Base-by-base conservation (phyloP, 495 filamentous ascomycete species). In the Aspergillus affinis region DNA sequence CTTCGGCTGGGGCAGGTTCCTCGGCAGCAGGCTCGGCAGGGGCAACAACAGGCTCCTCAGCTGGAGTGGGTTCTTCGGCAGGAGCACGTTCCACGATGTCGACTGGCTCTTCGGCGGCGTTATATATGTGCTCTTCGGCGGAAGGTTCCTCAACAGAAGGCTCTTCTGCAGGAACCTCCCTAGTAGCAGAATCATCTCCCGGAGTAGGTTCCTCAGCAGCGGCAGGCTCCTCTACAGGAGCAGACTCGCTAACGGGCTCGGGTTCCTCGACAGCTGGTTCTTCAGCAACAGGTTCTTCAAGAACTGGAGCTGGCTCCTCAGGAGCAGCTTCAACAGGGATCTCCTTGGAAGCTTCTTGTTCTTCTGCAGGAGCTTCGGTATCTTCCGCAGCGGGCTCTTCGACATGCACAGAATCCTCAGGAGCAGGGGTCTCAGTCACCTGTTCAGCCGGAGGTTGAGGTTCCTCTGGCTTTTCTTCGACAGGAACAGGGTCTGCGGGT, bases 281-380 rank as follows among this genome's bases (percentile, higher is more conserved):
- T 50, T 57, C 59, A 19, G 55, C 51, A 10, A 59, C 27, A 18
- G 48, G 18, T 57, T 64, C 59, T 55, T 61, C 51, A 41, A 57
- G 36, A 27, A 57, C 61, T 17, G 66, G 69, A 3, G 53, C 55
- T 48, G 63, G 32, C 48, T 64, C 62, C 21, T 65, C 67, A 7
- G 50, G 59, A 77, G 68, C 67, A 53, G 65, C 19, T 46, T 65
- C 46, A 26, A 60, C 57, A 50, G 61, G 23, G 6, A 54, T 55
- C n/a, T 50, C 61, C 44, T 47, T 19, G 6, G 60, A 12, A 23
- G 51, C 9, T 36, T 67, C 58, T 19, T 30, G 21, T 3, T 29
- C 26, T n/a, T n/a, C 50, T 26, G 50, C 50, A 32, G 50, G 50
- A 21, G 20, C 5, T 13, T 52, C 50, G 12, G 50, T 45, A 48